These are phyloP conservation scores for Styphnolobium japonicum DNA, from an alignment of 306 rosid genomes.

Conservation along the genomic window DNA sequence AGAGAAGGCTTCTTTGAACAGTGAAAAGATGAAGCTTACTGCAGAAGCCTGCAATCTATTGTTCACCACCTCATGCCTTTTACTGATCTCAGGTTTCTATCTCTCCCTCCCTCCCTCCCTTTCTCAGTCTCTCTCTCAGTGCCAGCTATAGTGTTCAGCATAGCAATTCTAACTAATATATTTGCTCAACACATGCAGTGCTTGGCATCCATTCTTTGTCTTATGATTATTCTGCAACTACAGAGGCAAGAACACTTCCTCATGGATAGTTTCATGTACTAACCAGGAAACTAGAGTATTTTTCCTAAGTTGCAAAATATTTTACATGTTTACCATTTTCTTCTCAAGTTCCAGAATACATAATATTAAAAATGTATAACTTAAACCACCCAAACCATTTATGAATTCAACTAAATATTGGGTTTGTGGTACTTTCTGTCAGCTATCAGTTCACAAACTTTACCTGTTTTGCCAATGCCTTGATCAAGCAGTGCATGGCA, in stretches of 20 bases:
- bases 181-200: conserved; percentile 44
- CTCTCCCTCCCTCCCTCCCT: conserved; percentile 9
- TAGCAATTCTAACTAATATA: background rate
- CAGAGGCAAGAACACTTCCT: conserved; percentile 48
- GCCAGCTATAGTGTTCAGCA: background rate
- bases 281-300: background rate
- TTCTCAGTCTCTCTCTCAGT: conserved; percentile 19
- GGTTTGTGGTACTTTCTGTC: background rate
- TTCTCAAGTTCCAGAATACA: background rate
- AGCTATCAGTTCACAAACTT: background rate
- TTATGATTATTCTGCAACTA: conserved; percentile 63
- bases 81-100: conserved; percentile 53
- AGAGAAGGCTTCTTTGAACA: conserved; percentile 1
- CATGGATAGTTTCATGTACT: background rate
- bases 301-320: background rate
- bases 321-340: background rate
- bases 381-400: background rate
- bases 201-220: conserved; percentile 35
- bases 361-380: background rate
- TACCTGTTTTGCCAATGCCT: background rate
- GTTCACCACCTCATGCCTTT: conserved; percentile 29
- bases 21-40: conserved; percentile 44
- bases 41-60: conserved; percentile 21
- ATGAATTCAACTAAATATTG: background rate
- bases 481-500: conserved; percentile 58